Evolutionary conservation across 768 basidiomycete genomes (phyloP).

Genomic region (Phylloporus arenicola): DNA sequence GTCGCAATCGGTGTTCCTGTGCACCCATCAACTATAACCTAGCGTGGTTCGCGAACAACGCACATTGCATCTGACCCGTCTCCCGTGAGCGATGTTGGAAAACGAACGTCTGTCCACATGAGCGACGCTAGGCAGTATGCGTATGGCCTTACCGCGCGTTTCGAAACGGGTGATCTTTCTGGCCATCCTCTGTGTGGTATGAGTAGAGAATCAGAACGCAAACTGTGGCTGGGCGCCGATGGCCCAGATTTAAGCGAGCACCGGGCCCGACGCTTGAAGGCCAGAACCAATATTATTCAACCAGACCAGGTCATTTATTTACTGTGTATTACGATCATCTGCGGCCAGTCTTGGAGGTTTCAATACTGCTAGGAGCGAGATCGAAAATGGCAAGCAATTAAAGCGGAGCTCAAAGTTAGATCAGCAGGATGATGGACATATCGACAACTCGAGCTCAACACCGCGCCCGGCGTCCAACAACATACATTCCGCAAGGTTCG

Average conservation of each 20-base stretch:
- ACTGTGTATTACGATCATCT: too few relatives aligned
- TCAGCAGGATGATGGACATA: slow-evolving; percentile 6
- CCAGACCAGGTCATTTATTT: too few relatives aligned
- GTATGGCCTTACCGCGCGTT: slow-evolving; percentile 46
- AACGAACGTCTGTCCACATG: slow-evolving; percentile 66
- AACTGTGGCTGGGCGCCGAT: too few relatives aligned
- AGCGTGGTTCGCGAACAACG: slow-evolving; percentile 11
- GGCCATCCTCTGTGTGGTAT: slow-evolving; percentile 14
- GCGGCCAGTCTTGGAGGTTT: too few relatives aligned
- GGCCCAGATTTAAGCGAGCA: too few relatives aligned
- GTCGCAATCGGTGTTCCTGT: slow-evolving; percentile 91
- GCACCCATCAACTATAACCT: background rate
- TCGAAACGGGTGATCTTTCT: slow-evolving; percentile 51
- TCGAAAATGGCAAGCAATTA: slow-evolving; percentile 10
- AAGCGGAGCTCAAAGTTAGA: slow-evolving; percentile 23
- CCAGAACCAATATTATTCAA: too few relatives aligned
- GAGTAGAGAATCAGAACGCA: background rate
- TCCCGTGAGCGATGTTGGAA: slow-evolving; percentile 85
- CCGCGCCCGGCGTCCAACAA: slow-evolving; percentile 16
- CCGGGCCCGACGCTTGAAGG: too few relatives aligned
- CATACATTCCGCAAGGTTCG: slow-evolving; percentile 22
- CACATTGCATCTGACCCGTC: slow-evolving; percentile 95
- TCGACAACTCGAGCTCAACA: slow-evolving; percentile 14
- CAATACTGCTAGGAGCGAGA: slow-evolving; percentile 4
- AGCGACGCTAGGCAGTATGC: background rate